These are phyloP conservation scores for Suillus spraguei DNA, from an alignment of 768 basidiomycete species.

Conservation along the genomic window DNA sequence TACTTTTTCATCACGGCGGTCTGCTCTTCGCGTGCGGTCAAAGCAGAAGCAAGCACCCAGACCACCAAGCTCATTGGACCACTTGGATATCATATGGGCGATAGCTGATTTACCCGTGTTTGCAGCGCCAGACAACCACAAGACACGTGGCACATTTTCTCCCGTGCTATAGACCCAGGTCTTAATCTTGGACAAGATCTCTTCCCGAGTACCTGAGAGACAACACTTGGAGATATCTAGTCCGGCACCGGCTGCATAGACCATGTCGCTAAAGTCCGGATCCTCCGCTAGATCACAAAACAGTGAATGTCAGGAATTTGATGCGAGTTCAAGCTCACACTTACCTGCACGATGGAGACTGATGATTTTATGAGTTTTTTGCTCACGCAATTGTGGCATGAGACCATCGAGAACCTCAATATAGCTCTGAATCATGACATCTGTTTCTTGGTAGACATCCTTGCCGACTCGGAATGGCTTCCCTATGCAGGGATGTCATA, in stretches of 20 bases:
- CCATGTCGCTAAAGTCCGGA: not conserved
- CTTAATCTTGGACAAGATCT: constrained; percentile 17
- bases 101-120: constrained; percentile 23
- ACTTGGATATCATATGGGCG: constrained; percentile 18
- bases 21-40: constrained; percentile 10
- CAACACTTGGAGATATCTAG: constrained; percentile 12
- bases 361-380: not conserved
- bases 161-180: constrained; percentile 15
- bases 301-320: not conserved
- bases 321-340: not conserved
- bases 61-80: constrained; percentile 12
- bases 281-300: not conserved
- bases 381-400: constrained; percentile 5
- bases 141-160: constrained; percentile 11
- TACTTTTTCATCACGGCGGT: constrained; percentile 1
- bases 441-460: not conserved
- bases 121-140: constrained; percentile 16
- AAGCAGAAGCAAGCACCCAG: constrained; percentile 23
- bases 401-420: not conserved
- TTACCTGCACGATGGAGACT: not conserved
- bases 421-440: not conserved
- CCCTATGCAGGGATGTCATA: not conserved
- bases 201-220: constrained; percentile 17
- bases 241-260: not conserved
- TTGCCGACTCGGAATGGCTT: constrained; percentile 10